Percentiles rank a stretch among this genome's conserved stretches.
Evolutionary conservation across 2,329 filamentous ascomycete species (phyloP).

Genomic region (Rosellinia necatrix): DNA sequence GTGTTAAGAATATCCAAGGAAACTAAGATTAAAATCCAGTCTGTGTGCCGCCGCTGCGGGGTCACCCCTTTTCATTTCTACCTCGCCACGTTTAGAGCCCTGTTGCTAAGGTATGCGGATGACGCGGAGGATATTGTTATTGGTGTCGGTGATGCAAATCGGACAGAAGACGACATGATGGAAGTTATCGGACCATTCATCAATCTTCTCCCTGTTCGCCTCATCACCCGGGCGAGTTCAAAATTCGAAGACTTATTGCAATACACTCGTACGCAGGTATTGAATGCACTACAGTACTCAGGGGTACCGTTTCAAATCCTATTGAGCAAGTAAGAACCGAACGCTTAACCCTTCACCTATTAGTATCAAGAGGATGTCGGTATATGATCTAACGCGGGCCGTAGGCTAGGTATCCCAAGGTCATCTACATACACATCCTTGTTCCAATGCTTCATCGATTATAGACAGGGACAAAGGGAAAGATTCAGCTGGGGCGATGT

Average conservation of each 20-base stretch:
- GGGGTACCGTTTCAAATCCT: too few species aligned
- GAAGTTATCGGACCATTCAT: background rate
- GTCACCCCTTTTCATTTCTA: constrained; percentile 20
- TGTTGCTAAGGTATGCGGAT: background rate
- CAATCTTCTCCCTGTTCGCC: background rate
- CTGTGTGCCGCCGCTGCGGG: background rate
- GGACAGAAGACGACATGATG: background rate
- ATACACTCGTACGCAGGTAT: too few species aligned
- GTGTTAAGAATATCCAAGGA: background rate
- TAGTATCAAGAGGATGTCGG: too few species aligned
- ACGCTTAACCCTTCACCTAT: too few species aligned
- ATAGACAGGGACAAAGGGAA: background rate
- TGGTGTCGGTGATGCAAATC: background rate
- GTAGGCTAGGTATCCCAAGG: too few species aligned
- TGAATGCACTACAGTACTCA: too few species aligned
- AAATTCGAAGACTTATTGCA: too few species aligned
- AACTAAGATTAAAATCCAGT: background rate
- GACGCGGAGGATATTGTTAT: background rate
- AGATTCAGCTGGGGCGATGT: background rate
- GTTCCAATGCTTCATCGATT: constrained; percentile 1
- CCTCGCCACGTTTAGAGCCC: background rate
- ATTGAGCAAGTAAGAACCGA: too few species aligned
- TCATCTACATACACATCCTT: background rate
- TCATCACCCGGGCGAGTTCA: too few species aligned
- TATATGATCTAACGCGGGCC: too few species aligned